Evolutionary conservation across 768 basidiomycete species (phyloP).

Genomic region (Termitomyces heimii): DNA sequence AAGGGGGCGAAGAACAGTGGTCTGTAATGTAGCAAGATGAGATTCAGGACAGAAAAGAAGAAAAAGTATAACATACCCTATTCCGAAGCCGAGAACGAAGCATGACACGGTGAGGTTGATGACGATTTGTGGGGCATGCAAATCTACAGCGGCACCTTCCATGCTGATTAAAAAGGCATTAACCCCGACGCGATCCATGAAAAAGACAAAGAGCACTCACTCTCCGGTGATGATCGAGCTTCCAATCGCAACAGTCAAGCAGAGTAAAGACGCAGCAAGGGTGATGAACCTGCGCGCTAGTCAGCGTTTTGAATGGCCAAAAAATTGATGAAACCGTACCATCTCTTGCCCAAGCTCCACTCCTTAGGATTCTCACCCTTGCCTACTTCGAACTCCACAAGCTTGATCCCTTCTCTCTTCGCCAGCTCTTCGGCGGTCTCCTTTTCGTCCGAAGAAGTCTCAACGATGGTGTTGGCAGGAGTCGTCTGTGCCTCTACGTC

Average conservation of each 20-base stretch:
- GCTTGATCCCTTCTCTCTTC: background rate
- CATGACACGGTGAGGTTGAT: slow-evolving; percentile 36
- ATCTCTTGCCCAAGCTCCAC: slow-evolving; percentile 20
- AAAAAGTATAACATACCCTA: slow-evolving; percentile 24
- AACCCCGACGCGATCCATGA: background rate
- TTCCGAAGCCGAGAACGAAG: slow-evolving; percentile 37
- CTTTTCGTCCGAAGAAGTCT: slow-evolving; percentile 10
- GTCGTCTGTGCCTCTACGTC: slow-evolving; percentile 2
- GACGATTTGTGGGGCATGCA: slow-evolving; percentile 29
- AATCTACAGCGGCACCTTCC: slow-evolving; percentile 23
- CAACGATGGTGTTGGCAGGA: slow-evolving; percentile 2
- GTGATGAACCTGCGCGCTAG: slow-evolving; percentile 25
- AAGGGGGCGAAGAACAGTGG: slow-evolving; percentile 37
- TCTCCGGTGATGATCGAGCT: slow-evolving; percentile 36
- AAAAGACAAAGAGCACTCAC: slow-evolving; percentile 17
- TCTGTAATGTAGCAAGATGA: slow-evolving; percentile 6
- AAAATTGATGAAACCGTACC: no score
- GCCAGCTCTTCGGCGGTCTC: slow-evolving; percentile 28
- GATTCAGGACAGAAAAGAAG: background rate
- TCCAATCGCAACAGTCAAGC: slow-evolving; percentile 30
- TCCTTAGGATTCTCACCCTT: slow-evolving; percentile 6
- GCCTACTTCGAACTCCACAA: slow-evolving; percentile 10
- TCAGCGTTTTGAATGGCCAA: background rate
- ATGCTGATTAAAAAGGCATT: slow-evolving; percentile 17
- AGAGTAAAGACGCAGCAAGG: slow-evolving; percentile 26